Evolutionary conservation across 2,329 filamentous ascomycete genomes (phyloP).

Genomic region (Pseudogymnoascus verrucosus): DNA sequence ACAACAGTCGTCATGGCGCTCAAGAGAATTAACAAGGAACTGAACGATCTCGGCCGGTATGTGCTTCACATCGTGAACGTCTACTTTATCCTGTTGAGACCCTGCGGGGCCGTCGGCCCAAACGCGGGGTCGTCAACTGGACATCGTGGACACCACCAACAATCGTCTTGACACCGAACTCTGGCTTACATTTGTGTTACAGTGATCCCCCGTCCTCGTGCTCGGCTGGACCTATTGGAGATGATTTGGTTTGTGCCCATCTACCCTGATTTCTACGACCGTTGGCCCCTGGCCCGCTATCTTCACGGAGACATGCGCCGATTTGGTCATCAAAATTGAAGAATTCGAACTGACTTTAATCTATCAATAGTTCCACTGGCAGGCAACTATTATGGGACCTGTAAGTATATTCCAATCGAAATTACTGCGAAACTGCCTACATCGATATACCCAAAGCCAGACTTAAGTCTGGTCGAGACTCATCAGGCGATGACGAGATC

Average conservation of each 20-base stretch:
- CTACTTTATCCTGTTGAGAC: neutral
- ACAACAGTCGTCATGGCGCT: slow-evolving; percentile 57
- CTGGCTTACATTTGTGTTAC: slow-evolving; percentile 21
- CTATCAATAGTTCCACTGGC: slow-evolving; percentile 84
- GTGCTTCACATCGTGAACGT: slow-evolving; percentile 25
- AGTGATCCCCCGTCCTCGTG: slow-evolving; percentile 98
- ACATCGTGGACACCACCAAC: slow-evolving; percentile 27
- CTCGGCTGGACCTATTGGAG: slow-evolving; percentile 92
- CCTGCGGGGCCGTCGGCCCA: slow-evolving; percentile 22
- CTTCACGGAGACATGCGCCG: neutral
- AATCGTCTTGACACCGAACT: neutral
- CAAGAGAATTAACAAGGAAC: slow-evolving; percentile 93
- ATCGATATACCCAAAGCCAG: neutral
- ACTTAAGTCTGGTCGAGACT: neutral
- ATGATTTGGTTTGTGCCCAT: slow-evolving; percentile 77
- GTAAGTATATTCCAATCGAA: slow-evolving; percentile 50
- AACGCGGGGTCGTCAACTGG: slow-evolving; percentile 26
- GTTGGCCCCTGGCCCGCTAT: slow-evolving; percentile 1
- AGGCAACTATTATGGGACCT: slow-evolving; percentile 99
- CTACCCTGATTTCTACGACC: neutral
- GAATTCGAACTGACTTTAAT: slow-evolving; percentile 27
- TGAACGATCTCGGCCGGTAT: slow-evolving; percentile 83
- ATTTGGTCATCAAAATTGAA: slow-evolving; percentile 1
- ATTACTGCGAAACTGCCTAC: slow-evolving; percentile 7
- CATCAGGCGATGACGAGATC: neutral